Evolutionary conservation across 2,329 filamentous ascomycete species (phyloP), one percentile per base, ranked within the genome.

Genomic region (Neodidymelliopsis sp.): DNA sequence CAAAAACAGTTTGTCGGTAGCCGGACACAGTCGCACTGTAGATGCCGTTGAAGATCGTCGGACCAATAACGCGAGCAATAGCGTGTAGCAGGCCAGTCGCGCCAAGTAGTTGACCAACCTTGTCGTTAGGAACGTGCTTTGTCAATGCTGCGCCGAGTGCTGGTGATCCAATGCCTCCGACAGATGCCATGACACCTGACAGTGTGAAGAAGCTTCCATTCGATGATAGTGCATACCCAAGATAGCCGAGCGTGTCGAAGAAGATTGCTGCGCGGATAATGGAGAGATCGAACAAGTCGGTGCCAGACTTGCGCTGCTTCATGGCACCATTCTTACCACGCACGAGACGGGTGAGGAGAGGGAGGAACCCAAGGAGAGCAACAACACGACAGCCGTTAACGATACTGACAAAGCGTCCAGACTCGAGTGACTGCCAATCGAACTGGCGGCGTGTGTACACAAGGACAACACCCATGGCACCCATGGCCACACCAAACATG

Each of bases 21-120:
- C 75, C 84, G 15, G 81, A 84, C 1, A 97, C 90, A 0, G 94
- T 97, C 2, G 81, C 77, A 11, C 88, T 88, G 69, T 96, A 99
- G 8, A 97, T 84, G 4, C 89, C 83, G 65, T 94, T 96, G 74
- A 97, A 96, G 1, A 93, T 67, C 0, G 90, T 81, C 0, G 94
- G 94, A 1, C 88, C 86, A 10, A 96, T 70, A 2, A 97, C 85
- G 53, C 91, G 81, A 3, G 89, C 84, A 25, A 96, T 74, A 1
- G 91, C 89, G 73, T 97, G 93, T 49, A 97, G 74, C 53, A 97
- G 78, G 0, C 93, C 94, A 12, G 87, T 88, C 1, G 91, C 92
- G 16, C 94, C 94, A 0, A 99, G 81, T n/a, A 97, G 77, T 69
- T 94, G 86, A 0, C 94, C 94, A 0, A 94, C 87, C 35, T 84